Evolutionary conservation across 768 basidiomycete species (phyloP), one percentile per base, ranked within the genome.

Genomic region (Podaxis sp.): DNA sequence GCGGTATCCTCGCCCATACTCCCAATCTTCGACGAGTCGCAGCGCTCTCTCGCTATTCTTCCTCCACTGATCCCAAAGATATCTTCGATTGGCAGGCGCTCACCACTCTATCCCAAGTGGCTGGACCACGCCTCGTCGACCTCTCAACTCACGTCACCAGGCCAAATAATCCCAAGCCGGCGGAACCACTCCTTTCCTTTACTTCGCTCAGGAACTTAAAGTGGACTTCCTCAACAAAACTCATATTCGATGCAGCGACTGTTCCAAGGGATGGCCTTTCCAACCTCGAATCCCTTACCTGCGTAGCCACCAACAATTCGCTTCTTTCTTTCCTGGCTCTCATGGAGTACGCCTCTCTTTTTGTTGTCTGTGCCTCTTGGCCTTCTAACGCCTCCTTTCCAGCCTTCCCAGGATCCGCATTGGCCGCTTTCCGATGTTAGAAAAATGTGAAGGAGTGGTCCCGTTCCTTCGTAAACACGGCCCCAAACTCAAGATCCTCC

Each of bases 21-120:
- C 52, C 52, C 5, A 54, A 54, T n/a, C 52, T 54, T n/a, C 52
- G 52, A 12, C 52, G 52, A 11, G 52, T 54, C 30, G 52, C 28
- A n/a, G 30, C 11, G 33, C 30, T 54, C 30, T 17, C 30, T 6
- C n/a, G 36, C n/a, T 46, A 46, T 46, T 17, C 17, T 46, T 46
- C 44, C 44, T 36, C 30, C 4, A 8, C 30, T 54, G n/a, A 17
- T 7, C 30, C 30, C 7, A 36, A 15, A 13, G 52, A 54, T 7
- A 54, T 36, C 28, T 54, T 54, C 0, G 52, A 54, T 19, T 54
- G 52, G 52, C 52, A 22, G 33, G 36, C 36, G 15, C 30, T 54
- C 8, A 54, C 17, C 30, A 36, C 52, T 7, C 33, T 54, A 19
- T 30, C 52, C n/a, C 28, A n/a, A 0, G 52, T 17, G 30, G 36